These are phyloP conservation scores for Fusarium graminum DNA, from an alignment of 2,329 filamentous ascomycete species.

Conservation along the genomic window DNA sequence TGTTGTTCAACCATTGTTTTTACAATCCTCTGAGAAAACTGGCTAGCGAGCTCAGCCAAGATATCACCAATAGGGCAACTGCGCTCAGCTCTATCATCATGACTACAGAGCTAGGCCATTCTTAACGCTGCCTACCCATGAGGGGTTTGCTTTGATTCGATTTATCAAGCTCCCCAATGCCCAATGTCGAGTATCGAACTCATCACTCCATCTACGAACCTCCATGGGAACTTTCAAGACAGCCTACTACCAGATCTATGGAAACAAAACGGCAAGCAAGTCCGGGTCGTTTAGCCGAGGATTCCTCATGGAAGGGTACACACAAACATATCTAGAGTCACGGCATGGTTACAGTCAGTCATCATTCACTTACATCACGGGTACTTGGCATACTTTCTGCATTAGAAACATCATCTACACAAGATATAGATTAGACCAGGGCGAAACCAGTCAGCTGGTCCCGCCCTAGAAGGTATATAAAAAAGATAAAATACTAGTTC, in stretches of 20 bases:
- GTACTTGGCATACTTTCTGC: background rate
- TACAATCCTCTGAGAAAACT: background rate
- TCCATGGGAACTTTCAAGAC: background rate
- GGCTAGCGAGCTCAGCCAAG: background rate
- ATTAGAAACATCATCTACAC: background rate
- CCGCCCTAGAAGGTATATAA: constrained; percentile 25
- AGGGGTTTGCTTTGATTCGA: background rate
- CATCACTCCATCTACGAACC: background rate
- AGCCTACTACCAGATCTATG: background rate
- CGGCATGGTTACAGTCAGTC: background rate
- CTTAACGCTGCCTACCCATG: background rate
- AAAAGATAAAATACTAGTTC: constrained; percentile 47
- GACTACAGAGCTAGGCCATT: background rate
- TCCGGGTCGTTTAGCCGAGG: background rate
- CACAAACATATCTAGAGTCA: background rate
- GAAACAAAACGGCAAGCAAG: background rate
- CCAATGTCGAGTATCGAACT: background rate
- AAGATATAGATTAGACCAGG: constrained; percentile 4
- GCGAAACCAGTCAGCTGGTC: constrained; percentile 15
- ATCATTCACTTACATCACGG: background rate
- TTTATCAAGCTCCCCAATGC: background rate
- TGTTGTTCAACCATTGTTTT: background rate
- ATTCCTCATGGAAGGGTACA: background rate
- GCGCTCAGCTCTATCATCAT: background rate
- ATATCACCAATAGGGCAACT: background rate